Percentiles rank a stretch among this genome's conserved stretches.
Conservation (phyloP, 768 basidiomycete species). For the Russula dissimulans region DNA sequence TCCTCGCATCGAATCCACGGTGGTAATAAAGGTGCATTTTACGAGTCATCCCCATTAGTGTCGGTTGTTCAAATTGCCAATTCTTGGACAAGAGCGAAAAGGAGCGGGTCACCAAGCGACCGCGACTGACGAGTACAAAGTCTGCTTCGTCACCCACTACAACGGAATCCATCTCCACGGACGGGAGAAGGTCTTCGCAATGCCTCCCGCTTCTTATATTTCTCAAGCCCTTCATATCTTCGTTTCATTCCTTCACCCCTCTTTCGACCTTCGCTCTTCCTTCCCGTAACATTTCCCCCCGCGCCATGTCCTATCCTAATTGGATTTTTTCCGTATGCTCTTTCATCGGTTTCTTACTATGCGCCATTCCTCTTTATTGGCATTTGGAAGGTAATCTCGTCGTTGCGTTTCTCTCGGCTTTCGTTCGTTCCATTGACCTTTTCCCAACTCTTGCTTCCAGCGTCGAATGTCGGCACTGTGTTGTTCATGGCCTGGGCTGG, state of each 20-base stretch:
- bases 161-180: background rate
- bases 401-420: background rate
- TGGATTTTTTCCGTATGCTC: slow-evolving; percentile 28
- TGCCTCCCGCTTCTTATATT: background rate
- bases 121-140: no score
- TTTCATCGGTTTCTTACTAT: slow-evolving; percentile 41
- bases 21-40: no score
- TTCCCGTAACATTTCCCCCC: background rate
- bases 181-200: background rate
- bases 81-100: no score
- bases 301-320: slow-evolving; percentile 11
- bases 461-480: slow-evolving; percentile 64
- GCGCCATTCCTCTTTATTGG: slow-evolving; percentile 44
- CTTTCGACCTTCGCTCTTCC: background rate
- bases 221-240: background rate
- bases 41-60: no score
- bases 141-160: background rate
- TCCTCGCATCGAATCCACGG: no score
- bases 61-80: no score
- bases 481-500: slow-evolving; percentile 62
- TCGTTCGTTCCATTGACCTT: background rate
- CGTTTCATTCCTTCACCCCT: background rate
- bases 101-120: no score
- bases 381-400: slow-evolving; percentile 37
- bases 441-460: slow-evolving; percentile 21